A percentile compares a stretch with the other conserved stretches of the same genome.
phyloP scores from a whole-genome alignment of 129 eudicot species.

The Lonicera japonica region DNA sequence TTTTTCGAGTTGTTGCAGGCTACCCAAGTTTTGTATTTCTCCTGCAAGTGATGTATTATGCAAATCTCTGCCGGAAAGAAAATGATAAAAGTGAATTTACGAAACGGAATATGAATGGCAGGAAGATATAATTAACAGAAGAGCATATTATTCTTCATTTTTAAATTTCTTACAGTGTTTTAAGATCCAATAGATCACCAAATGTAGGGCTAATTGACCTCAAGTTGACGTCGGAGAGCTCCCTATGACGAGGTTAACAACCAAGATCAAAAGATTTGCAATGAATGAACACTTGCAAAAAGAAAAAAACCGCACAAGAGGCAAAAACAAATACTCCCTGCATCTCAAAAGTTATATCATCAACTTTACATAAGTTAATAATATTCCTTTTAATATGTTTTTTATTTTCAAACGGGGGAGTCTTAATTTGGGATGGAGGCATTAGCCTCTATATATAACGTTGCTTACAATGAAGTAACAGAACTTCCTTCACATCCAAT shows the following conservation, averaged over 20 bases:
- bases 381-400: too few species aligned
- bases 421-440: too few species aligned
- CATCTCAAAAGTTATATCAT: background rate
- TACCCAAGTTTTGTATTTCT: conserved; percentile 73
- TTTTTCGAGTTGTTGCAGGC: conserved; percentile 69
- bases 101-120: background rate
- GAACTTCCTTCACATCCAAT: conserved; percentile 68
- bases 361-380: too few species aligned
- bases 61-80: conserved; percentile 53
- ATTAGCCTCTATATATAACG: too few species aligned
- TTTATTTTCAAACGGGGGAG: too few species aligned
- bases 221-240: conserved; percentile 51
- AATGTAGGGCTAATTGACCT: conserved; percentile 82
- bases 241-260: conserved; percentile 33
- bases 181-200: conserved; percentile 72
- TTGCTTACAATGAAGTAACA: conserved; percentile 68
- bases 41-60: conserved; percentile 86
- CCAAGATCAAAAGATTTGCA: background rate
- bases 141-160: background rate
- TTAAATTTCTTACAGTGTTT: conserved; percentile 53
- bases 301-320: conserved; percentile 2
- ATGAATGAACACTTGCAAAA: background rate
- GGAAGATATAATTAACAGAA: background rate
- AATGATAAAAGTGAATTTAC: conserved; percentile 6
- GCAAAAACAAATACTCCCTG: too few species aligned